Conservation (phyloP, 1,139 yeast species). For the Suhomyces maxii region DNA sequence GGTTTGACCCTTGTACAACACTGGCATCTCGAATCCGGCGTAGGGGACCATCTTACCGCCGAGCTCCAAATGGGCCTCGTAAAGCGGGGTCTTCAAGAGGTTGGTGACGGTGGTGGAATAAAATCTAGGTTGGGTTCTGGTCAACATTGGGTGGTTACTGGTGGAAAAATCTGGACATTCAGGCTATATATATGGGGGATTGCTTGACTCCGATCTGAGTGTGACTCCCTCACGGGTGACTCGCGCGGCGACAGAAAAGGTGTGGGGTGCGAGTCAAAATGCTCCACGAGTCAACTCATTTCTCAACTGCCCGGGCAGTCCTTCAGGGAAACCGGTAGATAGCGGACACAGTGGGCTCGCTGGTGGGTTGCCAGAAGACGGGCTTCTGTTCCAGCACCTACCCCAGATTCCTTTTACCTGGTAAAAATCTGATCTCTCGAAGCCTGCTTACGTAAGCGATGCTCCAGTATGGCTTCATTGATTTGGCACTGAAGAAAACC, state of each 20-base stretch:
- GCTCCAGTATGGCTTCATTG: too few relatives aligned
- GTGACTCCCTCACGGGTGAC: neutral
- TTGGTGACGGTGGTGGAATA: slow-evolving; percentile 24
- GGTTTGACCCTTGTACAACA: slow-evolving; percentile 74
- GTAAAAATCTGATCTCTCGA: too few relatives aligned
- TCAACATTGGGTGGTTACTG: slow-evolving; percentile 9
- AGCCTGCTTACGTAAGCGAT: too few relatives aligned
- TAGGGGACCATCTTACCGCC: slow-evolving; percentile 94
- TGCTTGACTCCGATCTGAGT: slow-evolving; percentile 8
- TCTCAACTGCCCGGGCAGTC: too few relatives aligned
- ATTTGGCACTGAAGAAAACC: too few relatives aligned
- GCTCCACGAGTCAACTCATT: neutral
- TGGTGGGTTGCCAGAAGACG: neutral
- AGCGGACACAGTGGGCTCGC: neutral
- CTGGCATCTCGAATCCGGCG: slow-evolving; percentile 96
- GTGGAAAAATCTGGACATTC: slow-evolving; percentile 1
- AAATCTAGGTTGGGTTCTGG: slow-evolving; percentile 16
- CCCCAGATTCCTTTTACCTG: too few relatives aligned
- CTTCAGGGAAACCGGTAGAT: neutral
- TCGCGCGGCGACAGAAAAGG: too few relatives aligned
- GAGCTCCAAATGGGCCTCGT: slow-evolving; percentile 71
- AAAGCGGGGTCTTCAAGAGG: slow-evolving; percentile 70
- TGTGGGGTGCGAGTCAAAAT: neutral
- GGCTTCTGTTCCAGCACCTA: too few relatives aligned
- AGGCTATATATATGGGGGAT: neutral